These are phyloP conservation scores for Globisporangium yorkense DNA, from an alignment of 352 stramenopile genomes.

Conservation along the genomic window DNA sequence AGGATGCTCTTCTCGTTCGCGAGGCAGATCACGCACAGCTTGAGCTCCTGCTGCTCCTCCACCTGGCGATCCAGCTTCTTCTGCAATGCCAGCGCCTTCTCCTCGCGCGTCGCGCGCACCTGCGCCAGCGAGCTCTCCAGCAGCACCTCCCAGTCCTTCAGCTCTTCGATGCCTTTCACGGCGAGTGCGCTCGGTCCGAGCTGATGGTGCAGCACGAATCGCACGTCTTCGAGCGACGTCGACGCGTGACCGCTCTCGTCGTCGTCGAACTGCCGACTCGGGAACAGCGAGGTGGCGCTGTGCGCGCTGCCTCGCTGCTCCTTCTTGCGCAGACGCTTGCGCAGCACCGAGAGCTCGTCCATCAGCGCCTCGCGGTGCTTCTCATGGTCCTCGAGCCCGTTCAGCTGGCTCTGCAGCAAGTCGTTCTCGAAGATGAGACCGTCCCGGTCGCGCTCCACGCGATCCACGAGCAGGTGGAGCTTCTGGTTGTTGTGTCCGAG, in stretches of 20 bases:
- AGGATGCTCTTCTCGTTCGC: constrained; percentile 80
- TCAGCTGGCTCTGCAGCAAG: constrained; percentile 64
- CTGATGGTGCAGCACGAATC: constrained; percentile 20
- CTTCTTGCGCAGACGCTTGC: constrained; percentile 31
- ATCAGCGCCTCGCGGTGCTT: constrained; percentile 62
- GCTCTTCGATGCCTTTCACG: constrained; percentile 35
- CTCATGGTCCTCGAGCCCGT: constrained; percentile 63
- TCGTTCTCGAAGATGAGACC: constrained; percentile 80
- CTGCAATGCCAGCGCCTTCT: constrained; percentile 70
- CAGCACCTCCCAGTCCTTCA: constrained; percentile 69
- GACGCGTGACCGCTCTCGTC: neutral
- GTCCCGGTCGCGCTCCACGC: constrained; percentile 80
- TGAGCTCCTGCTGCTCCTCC: constrained; percentile 77
- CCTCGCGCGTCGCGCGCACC: constrained; percentile 58
- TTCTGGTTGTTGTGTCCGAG: constrained; percentile 81
- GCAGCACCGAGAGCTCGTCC: constrained; percentile 46
- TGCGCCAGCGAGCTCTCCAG: constrained; percentile 51
- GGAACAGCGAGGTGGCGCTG: no score
- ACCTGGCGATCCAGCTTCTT: constrained; percentile 71
- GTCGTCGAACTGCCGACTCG: no score
- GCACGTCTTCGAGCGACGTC: constrained; percentile 21
- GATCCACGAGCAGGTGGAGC: constrained; percentile 72
- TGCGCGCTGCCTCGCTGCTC: constrained; percentile 8
- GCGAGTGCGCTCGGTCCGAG: constrained; percentile 17
- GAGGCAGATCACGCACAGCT: constrained; percentile 83